Base-by-base conservation (phyloP, 768 basidiomycete species). In the Tylopilus vinaceipallidus region DNA sequence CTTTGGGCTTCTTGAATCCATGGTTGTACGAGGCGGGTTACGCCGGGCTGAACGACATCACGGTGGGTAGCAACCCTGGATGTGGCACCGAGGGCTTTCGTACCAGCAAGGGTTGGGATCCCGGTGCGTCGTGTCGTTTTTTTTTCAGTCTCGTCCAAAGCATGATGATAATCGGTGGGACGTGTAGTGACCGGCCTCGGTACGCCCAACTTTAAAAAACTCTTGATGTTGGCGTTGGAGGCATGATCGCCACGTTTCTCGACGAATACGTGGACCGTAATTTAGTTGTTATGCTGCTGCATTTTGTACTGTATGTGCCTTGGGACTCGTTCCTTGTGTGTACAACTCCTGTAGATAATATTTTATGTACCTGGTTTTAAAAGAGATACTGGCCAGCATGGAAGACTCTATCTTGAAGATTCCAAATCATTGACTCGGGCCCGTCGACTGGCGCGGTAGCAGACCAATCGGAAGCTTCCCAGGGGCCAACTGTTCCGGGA, bases 1-100 rank as follows among this genome's bases (percentile, higher is more conserved):
- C 82, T 22, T 67, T 87, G n/a, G 85, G 84, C 0, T 85, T 86
- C 67, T 67, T 87, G 51, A 86, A 86, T 62, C 84, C 83, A 3
- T 69, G 82, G 38, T 47, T 86, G 2, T 86, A 87, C 59, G 45
- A 57, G 13, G 52, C 34, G 26, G 71, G 68, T 0, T 51, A 49
- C 13, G 9, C 49, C 3, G 60, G 56, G 0, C 68, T 86, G 47
- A 83, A 81, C 47, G 85, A 87, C 55, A 77, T 86, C 55, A 80
- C 78, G 0, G 45, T 59, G 9, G 85, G 85, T 0, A 75, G 75
- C 42, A 81, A 83, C 49, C 72, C 73, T 1, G 78, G 77, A 10
- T 86, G 85, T 59, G 83, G 83, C 5, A 86, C 84, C 1, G 57
- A 63, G 22, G 84, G 85, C 4, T 87, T 85, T 60, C 83, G 84